phyloP scores from a whole-genome alignment of 495 filamentous ascomycete species.

The Penicillium pancosmium region DNA sequence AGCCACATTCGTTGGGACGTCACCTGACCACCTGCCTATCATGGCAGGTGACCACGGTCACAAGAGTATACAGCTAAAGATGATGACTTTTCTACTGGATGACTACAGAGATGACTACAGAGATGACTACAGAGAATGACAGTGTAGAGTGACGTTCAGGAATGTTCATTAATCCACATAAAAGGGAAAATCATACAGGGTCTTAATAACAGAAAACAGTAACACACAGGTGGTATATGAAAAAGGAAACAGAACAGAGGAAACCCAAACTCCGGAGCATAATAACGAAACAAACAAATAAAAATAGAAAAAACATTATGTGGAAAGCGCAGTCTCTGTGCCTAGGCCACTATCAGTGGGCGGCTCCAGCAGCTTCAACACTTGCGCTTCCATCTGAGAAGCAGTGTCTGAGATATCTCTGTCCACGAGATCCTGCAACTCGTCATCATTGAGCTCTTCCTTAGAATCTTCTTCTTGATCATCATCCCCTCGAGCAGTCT shows the following conservation, averaged over 20 bases:
- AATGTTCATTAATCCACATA: constrained; percentile 17
- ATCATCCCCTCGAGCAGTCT: constrained; percentile 20
- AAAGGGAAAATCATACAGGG: constrained; percentile 31
- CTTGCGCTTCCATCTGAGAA: constrained; percentile 34
- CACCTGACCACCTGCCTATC: constrained; percentile 23
- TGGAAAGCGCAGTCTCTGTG: constrained; percentile 42
- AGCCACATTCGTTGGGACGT: constrained; percentile 24
- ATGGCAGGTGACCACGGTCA: constrained; percentile 20
- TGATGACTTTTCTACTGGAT: neutral
- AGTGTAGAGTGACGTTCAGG: neutral
- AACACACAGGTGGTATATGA: constrained; percentile 36
- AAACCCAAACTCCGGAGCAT: constrained; percentile 21
- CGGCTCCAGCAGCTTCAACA: constrained; percentile 32
- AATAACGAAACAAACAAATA: constrained; percentile 7
- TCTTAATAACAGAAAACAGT: constrained; percentile 19
- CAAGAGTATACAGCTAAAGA: neutral
- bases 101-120: constrained; percentile 7
- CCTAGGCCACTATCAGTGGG: constrained; percentile 50
- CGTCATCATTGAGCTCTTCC: constrained; percentile 20
- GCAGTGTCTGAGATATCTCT: constrained; percentile 32
- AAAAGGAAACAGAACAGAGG: constrained; percentile 22
- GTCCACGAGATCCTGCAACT: constrained; percentile 15
- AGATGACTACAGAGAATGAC: constrained; percentile 3
- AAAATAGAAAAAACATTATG: constrained; percentile 13
- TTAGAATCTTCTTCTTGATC: constrained; percentile 13